phyloP scores from a whole-genome alignment of 2,329 filamentous ascomycete genomes.

The Ceratocystis variospora region DNA sequence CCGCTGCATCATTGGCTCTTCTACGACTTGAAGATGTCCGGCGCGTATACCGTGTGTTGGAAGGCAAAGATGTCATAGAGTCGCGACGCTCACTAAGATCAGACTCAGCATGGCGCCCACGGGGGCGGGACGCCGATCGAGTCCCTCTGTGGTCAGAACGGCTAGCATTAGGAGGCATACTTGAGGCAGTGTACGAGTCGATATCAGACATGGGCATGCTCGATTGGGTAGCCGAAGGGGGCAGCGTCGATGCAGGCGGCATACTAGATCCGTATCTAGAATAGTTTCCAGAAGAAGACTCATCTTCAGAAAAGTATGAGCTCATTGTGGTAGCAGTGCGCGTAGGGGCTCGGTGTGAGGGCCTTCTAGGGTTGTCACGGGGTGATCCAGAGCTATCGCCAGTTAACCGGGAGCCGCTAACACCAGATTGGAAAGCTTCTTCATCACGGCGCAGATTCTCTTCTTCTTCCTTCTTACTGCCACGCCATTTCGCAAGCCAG shows the following conservation, averaged over 20 bases:
- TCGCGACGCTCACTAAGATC: constrained; percentile 13
- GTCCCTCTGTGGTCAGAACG: constrained; percentile 7
- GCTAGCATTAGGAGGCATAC: constrained; percentile 12
- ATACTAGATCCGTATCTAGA: background rate
- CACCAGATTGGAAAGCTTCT: constrained; percentile 46
- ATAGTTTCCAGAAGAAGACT: constrained; percentile 7
- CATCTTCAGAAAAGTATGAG: constrained; percentile 13
- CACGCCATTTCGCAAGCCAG: constrained; percentile 52
- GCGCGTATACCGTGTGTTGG: constrained; percentile 24
- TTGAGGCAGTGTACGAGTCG: constrained; percentile 8
- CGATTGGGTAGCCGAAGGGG: constrained; percentile 8
- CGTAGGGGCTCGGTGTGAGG: constrained; percentile 20
- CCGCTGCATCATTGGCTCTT: constrained; percentile 33
- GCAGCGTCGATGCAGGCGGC: background rate
- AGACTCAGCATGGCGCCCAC: constrained; percentile 15
- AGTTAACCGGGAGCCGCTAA: constrained; percentile 50
- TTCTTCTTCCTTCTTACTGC: constrained; percentile 38
- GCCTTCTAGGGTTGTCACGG: constrained; percentile 22
- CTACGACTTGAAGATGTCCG: constrained; percentile 35
- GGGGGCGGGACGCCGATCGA: constrained; percentile 10
- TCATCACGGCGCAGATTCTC: constrained; percentile 31
- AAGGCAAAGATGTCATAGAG: constrained; percentile 15
- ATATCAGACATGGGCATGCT: constrained; percentile 13
- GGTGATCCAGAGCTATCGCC: constrained; percentile 44
- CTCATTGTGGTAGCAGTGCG: constrained; percentile 11